Conservation (phyloP, 805 yeast genomes). For the Metschnikowia lunata region DNA sequence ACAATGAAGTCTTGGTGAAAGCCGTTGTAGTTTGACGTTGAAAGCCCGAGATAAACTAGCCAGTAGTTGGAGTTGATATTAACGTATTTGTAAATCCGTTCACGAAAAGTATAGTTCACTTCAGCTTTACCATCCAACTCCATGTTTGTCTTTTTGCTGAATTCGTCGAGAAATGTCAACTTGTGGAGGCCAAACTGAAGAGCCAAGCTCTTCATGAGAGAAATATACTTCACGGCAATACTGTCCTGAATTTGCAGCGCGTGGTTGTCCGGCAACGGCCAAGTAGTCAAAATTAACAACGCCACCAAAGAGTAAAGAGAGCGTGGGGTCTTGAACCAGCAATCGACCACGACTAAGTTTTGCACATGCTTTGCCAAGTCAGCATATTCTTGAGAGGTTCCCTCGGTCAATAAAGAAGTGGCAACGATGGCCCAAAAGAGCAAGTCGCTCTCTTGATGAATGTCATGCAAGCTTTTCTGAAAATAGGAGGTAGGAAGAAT, state of each 20-base stretch:
- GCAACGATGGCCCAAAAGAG: constrained; percentile 40
- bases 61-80: constrained; percentile 42
- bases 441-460: constrained; percentile 28
- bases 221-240: constrained; percentile 32
- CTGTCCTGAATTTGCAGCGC: constrained; percentile 26
- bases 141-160: constrained; percentile 31
- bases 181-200: constrained; percentile 42
- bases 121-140: constrained; percentile 24
- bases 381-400: constrained; percentile 18
- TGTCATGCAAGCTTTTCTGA: constrained; percentile 9
- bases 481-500: constrained; percentile 15
- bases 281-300: constrained; percentile 39
- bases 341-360: constrained; percentile 35
- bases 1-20: constrained; percentile 34
- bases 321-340: constrained; percentile 45
- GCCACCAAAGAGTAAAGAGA: constrained; percentile 37
- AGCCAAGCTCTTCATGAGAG: constrained; percentile 36
- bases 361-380: constrained; percentile 31
- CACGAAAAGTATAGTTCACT: constrained; percentile 33
- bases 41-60: constrained; percentile 37
- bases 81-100: constrained; percentile 39
- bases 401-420: constrained; percentile 29
- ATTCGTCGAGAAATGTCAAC: constrained; percentile 38
- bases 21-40: constrained; percentile 24
- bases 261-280: constrained; percentile 37